A percentile compares a stretch with the other conserved stretches of the same genome.
phyloP scores from a whole-genome alignment of 306 rosid genomes.

The Gynostemma pentaphyllum region DNA sequence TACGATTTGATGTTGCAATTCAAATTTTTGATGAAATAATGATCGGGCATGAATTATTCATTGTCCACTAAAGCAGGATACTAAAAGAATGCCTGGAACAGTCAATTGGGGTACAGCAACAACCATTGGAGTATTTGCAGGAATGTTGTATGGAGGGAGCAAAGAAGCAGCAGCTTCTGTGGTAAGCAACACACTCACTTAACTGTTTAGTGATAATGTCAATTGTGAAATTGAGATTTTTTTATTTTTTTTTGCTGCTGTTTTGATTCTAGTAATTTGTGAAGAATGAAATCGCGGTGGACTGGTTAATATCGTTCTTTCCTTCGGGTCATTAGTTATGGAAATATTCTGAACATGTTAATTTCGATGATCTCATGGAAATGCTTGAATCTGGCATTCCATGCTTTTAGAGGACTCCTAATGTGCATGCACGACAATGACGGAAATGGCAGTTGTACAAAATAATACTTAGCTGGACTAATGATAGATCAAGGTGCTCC shows the following conservation, averaged over 20 bases:
- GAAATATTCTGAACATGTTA: background rate
- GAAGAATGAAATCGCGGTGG: background rate
- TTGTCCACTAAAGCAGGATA: slow-evolving; percentile 25
- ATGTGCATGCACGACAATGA: background rate
- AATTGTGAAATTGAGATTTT: background rate
- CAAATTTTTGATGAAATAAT: background rate
- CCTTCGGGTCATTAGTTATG: background rate
- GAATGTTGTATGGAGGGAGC: slow-evolving; percentile 93
- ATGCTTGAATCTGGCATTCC: background rate
- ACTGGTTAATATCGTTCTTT: background rate
- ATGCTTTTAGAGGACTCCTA: background rate
- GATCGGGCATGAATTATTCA: too few species aligned
- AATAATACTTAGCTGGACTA: background rate
- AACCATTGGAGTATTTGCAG: slow-evolving; percentile 77
- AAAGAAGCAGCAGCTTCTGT: slow-evolving; percentile 89
- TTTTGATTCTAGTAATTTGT: background rate
- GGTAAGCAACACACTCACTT: slow-evolving; percentile 34
- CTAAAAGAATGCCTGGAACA: slow-evolving; percentile 52
- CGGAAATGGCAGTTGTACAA: background rate
- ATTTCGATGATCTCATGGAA: background rate
- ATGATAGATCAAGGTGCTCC: background rate
- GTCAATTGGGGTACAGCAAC: slow-evolving; percentile 89
- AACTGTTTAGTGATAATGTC: background rate
- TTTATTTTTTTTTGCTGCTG: background rate
- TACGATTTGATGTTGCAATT: background rate